Percentiles rank a stretch among this genome's conserved stretches.
Conservation (phyloP, 306 rosid genomes). For the Macrotyloma uniflorum region DNA sequence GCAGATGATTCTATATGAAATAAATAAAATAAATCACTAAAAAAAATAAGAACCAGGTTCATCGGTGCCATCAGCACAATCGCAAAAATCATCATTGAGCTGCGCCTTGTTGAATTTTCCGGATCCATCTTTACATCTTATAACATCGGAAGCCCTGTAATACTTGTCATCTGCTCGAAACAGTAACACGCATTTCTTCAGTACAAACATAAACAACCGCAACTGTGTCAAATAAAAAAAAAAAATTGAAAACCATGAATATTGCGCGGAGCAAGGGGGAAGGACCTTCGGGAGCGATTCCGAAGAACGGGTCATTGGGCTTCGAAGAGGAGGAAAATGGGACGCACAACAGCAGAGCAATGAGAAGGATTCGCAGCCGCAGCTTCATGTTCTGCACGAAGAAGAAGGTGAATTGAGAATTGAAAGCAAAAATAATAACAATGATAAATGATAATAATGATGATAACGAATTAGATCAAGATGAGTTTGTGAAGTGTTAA, state of each 20-base stretch:
- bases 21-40: background rate
- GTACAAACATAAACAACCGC: background rate
- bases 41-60: constrained; percentile 68
- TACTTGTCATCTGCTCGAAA: constrained; percentile 66
- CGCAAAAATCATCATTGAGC: constrained; percentile 94
- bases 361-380: constrained; percentile 29
- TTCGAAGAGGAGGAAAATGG: constrained; percentile 55
- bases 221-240: background rate
- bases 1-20: constrained; percentile 13
- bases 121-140: constrained; percentile 85
- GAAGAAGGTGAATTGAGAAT: background rate
- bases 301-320: constrained; percentile 58
- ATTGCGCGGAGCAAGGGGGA: background rate
- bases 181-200: constrained; percentile 3
- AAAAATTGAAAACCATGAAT: background rate
- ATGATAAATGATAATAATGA: no score
- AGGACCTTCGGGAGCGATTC: constrained; percentile 83
- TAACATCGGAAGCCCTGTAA: constrained; percentile 69
- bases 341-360: constrained; percentile 26
- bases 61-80: constrained; percentile 93
- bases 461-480: constrained; percentile 22
- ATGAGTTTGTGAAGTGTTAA: background rate
- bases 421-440: background rate
- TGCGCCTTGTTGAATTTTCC: constrained; percentile 71
- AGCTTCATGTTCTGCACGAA: constrained; percentile 43